Evolutionary conservation across 1,284 basidiomycete genomes (phyloP).

Genomic region (Apiotrichum porosum): DNA sequence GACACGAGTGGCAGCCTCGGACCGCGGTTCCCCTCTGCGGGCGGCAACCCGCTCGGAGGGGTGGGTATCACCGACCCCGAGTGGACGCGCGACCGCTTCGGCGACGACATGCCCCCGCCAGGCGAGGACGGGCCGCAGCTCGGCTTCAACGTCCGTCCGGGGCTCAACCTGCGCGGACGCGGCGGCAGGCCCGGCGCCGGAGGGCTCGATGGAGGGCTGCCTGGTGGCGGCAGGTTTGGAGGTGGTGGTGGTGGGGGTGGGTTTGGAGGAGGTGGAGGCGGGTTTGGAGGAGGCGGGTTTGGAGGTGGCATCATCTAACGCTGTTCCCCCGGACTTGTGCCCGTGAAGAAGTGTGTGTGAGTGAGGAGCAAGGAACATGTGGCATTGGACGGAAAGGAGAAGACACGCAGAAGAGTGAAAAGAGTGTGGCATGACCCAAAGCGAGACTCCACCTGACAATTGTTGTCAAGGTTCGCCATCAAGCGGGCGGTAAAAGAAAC

Average conservation of each 20-base stretch:
- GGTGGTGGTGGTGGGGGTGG: slow-evolving; percentile 10
- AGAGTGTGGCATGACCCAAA: neutral
- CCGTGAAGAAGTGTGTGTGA: neutral
- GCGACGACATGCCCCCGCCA: slow-evolving; percentile 47
- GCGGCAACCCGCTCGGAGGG: slow-evolving; percentile 38
- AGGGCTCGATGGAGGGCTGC: slow-evolving; percentile 15
- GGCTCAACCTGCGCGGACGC: neutral
- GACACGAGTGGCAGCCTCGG: slow-evolving; percentile 13
- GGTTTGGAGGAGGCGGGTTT: slow-evolving; percentile 20
- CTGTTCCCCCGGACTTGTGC: too few relatives aligned
- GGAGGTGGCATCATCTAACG: slow-evolving; percentile 19
- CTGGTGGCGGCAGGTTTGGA: slow-evolving; percentile 1
- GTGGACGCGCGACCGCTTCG: slow-evolving; percentile 18
- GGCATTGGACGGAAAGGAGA: too few relatives aligned
- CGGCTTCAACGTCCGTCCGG: slow-evolving; percentile 14
- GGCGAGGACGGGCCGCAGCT: slow-evolving; percentile 46
- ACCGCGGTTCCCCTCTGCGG: slow-evolving; percentile 20
- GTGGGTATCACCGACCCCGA: slow-evolving; percentile 38
- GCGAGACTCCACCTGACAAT: neutral
- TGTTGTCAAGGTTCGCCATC: too few relatives aligned
- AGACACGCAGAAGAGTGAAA: neutral
- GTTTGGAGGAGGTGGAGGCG: slow-evolving; percentile 13
- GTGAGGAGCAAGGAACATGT: neutral
- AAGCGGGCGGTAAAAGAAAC: neutral
- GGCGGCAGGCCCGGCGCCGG: slow-evolving; percentile 19